Evolutionary conservation across 306 rosid species (phyloP).

Genomic region (Canavalia ensiformis): DNA sequence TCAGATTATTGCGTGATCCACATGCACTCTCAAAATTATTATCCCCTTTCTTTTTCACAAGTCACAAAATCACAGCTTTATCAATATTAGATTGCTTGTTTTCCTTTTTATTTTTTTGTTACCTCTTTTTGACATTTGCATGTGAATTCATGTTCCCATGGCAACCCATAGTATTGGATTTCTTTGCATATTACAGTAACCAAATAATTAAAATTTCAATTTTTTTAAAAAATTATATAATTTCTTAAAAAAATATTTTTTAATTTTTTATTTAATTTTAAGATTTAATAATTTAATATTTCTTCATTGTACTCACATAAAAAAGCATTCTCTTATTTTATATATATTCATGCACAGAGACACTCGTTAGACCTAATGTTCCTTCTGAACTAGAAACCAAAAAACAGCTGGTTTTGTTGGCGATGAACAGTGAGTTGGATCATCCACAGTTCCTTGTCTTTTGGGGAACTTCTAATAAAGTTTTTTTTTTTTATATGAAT

Average conservation of each 20-base stretch:
- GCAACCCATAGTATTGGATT: neutral
- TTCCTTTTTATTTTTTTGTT: neutral
- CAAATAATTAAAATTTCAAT: no score
- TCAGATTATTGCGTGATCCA: neutral
- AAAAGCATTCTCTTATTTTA: neutral
- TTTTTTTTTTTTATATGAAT: neutral
- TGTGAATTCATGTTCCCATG: conserved; percentile 33
- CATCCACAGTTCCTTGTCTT: neutral
- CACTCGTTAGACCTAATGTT: no score
- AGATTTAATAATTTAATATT: no score
- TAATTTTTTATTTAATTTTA: no score
- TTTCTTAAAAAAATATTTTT: no score
- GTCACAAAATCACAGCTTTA: neutral
- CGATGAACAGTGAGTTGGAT: conserved; percentile 19
- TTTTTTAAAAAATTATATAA: no score
- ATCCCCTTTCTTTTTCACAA: neutral
- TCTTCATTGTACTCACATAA: no score
- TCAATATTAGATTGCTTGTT: neutral
- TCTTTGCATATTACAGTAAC: neutral
- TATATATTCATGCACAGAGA: neutral
- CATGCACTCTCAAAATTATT: neutral
- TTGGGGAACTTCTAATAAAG: conserved; percentile 27
- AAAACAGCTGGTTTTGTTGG: conserved; percentile 22
- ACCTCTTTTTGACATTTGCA: conserved; percentile 20
- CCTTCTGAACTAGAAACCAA: conserved; percentile 17